Percentiles rank a stretch among this genome's conserved stretches.
Conservation (phyloP, 129 eudicot genomes). For the Apium graveolens region DNA sequence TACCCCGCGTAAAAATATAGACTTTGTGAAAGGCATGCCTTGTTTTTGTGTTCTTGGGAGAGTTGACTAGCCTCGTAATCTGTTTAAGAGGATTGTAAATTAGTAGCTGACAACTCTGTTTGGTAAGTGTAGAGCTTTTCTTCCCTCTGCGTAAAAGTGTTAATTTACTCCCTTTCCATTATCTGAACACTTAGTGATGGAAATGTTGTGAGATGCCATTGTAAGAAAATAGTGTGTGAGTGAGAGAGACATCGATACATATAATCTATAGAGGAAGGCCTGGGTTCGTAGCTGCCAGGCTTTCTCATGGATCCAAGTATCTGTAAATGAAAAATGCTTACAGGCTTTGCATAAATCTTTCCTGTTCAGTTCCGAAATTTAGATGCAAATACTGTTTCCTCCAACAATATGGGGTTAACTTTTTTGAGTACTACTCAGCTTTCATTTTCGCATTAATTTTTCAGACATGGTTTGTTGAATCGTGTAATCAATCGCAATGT, state of each 20-base stretch:
- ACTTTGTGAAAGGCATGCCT: conserved; percentile 1
- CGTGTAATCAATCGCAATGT: not conserved
- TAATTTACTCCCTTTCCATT: not conserved
- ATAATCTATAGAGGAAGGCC: not conserved
- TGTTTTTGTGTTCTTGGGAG: not conserved
- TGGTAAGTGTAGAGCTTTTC: not conserved
- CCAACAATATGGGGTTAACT: not conserved
- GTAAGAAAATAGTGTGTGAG: not conserved
- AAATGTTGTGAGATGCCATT: not conserved
- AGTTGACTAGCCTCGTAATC: not conserved
- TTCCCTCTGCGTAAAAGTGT: not conserved
- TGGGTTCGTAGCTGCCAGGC: not conserved
- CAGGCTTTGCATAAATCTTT: not conserved
- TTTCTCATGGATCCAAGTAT: not conserved
- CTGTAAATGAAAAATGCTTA: conserved; percentile 4
- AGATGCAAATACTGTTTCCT: too few relatives aligned
- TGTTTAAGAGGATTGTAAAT: conserved; percentile 6
- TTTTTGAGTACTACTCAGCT: too few relatives aligned
- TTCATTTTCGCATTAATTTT: too few relatives aligned
- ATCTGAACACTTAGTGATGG: not conserved
- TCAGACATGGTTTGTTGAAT: not conserved
- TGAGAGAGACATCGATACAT: not conserved
- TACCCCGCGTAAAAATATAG: not conserved
- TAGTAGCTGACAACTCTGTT: not conserved
- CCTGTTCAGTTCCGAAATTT: not conserved